Evolutionary conservation across 2,329 filamentous ascomycete species (phyloP), one percentile per base, ranked within the genome.

Genomic region (Alternaria panax): DNA sequence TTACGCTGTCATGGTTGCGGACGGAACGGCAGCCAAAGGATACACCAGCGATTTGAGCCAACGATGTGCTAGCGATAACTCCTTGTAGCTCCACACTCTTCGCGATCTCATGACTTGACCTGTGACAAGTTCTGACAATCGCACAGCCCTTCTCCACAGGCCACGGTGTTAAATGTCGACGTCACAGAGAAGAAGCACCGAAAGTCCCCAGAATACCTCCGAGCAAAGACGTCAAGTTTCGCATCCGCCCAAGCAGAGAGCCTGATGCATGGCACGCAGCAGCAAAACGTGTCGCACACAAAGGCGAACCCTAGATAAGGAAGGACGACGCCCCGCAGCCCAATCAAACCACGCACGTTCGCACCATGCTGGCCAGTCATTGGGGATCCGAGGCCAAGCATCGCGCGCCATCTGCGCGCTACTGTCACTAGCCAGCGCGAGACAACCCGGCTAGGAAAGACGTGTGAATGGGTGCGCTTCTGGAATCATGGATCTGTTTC

Each of bases 311-410:
- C 40, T 30, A n/a, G 36, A 32, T 28, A 22, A 25, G n/a, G 43
- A 28, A 54, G 36, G 30, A 57, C 50, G 34, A 57, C 43, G 52
- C 58, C 36, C 32, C 48, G 48, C 34, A 43, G 40, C 50, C 65
- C 65, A 67, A 67, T 67, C 65, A 67, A 64, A 48, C 54, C 20
- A 50, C 40, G 60, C 65, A 67, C 65, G 63, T 54, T 63, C 48
- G 48, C 43, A 36, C 57, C 42, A 40, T 41, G 32, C 43, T 46
- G 51, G 34, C 38, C 25, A 53, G 38, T 60, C 50, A 67, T 66
- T 67, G 65, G 63, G 56, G 54, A 58, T 52, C 48, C 54, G 48
- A 40, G 12, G 59, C 56, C 60, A 60, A 59, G 58, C 18, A 30
- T 40, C 34, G 51, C n/a, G 51, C 46, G 27, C 52, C 46, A 25